Evolutionary conservation across 352 stramenopile species (phyloP), one percentile per base, ranked within the genome.

Genomic region (Pythium phragmitis): DNA sequence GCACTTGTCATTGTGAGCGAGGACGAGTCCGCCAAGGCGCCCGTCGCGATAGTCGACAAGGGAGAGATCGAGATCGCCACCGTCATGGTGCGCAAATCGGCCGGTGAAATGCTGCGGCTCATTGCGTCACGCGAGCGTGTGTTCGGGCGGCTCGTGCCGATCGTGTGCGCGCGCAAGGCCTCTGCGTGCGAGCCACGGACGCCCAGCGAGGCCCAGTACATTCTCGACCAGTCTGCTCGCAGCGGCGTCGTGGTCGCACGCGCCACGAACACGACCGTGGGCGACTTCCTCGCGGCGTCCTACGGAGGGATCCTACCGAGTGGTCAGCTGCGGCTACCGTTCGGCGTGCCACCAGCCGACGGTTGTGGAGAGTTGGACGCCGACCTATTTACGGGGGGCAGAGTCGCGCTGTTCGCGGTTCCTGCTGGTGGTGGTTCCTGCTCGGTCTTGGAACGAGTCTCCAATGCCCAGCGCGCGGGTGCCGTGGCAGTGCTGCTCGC

Each of bases 81-180:
- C 4, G 70, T 88, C 56, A 89, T 89, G 80, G 76, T 89, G 37
- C 80, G 82, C 26, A 69, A 74, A 21, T 80, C 68, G 30, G 82
- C 59, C 1, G 80, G 82, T 0, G 69, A 80, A 3, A 68, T 87
- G 65, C 56, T 91, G 54, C 80, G 76, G 7, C n/a, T 49, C 5
- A 51, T 74, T 2, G 67, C 66, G 12, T 36, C 51, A 11, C 50
- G 68, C 9, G 68, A 75, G 57, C 63, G 43, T 4, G 50, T 87
- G 8, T 75, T 74, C n/a, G 82, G 78, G 3, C 68, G 71, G 2
- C 63, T 91, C 14, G 67, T 88, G 17, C 76, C 82, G 5, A 85
- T 91, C 64, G 67, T 70, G 14, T 91, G 82, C 54, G 57, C 82
- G 57, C 71, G 64, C 4, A 67, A 72, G 13, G 76, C 82, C 3